phyloP scores from a whole-genome alignment of 139 green algal species.

The Picochlorum sp. region DNA sequence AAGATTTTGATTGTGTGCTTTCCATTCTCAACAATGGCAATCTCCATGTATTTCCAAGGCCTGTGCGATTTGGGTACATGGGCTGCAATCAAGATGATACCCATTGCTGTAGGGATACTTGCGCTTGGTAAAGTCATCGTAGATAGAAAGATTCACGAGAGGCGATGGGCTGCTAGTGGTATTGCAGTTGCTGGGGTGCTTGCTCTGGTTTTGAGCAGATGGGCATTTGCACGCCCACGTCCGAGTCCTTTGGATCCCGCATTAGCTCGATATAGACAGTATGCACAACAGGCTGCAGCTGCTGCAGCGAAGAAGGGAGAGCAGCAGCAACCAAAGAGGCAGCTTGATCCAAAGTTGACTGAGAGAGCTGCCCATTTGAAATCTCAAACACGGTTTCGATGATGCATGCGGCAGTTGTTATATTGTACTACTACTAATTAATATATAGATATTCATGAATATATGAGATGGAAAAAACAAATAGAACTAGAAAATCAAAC shows the following conservation, averaged over 20 bases:
- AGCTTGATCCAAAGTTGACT: too few relatives aligned
- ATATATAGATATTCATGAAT: too few relatives aligned
- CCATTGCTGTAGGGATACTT: conserved; percentile 11
- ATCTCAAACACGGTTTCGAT: too few relatives aligned
- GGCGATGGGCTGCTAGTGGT: conserved; percentile 9
- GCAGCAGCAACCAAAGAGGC: neutral
- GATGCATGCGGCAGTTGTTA: too few relatives aligned
- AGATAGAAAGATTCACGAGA: conserved; percentile 21
- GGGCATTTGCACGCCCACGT: conserved; percentile 12
- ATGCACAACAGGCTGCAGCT: conserved; percentile 2
- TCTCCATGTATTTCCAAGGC: conserved; percentile 14
- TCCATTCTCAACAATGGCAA: conserved; percentile 18
- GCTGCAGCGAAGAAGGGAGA: neutral
- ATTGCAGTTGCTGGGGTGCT: conserved; percentile 4
- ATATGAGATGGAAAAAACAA: too few relatives aligned
- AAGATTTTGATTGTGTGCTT: conserved; percentile 33
- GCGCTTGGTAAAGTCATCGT: conserved; percentile 17
- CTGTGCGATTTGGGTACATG: conserved; percentile 14
- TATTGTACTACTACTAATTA: too few relatives aligned
- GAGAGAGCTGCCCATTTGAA: too few relatives aligned
- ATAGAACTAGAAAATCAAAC: too few relatives aligned
- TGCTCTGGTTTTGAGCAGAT: conserved; percentile 14
- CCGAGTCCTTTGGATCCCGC: conserved; percentile 17
- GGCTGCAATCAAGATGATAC: conserved; percentile 20
- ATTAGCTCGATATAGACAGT: conserved; percentile 2